These are phyloP conservation scores for Didymella segeticola DNA, from an alignment of 2,329 filamentous ascomycete species.

Conservation along the genomic window DNA sequence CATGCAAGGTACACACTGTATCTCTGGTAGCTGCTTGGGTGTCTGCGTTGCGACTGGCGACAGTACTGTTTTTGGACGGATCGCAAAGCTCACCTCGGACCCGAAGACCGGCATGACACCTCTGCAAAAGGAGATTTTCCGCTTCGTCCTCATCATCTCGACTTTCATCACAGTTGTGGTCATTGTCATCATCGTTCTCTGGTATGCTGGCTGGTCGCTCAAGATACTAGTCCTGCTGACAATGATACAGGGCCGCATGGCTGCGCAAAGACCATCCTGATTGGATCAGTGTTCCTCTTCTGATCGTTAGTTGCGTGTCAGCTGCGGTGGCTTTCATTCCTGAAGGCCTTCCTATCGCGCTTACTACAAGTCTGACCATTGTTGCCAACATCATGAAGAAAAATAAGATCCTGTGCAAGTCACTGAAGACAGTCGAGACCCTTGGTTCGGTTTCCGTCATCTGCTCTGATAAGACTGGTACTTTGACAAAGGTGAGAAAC, in stretches of 20 bases:
- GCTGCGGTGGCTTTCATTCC: conserved; percentile 72
- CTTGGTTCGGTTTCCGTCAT: conserved; percentile 75
- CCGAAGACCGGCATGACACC: conserved; percentile 72
- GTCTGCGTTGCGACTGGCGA: conserved; percentile 76
- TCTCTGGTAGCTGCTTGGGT: conserved; percentile 70
- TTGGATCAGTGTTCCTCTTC: conserved; percentile 74
- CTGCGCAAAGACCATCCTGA: conserved; percentile 69
- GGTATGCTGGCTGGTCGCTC: conserved; percentile 51
- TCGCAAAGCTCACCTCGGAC: conserved; percentile 74
- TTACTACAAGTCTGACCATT: conserved; percentile 71
- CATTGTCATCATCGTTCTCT: conserved; percentile 68
- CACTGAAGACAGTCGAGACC: conserved; percentile 78
- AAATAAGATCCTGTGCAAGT: conserved; percentile 81
- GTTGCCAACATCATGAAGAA: conserved; percentile 78
- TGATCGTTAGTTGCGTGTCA: conserved; percentile 76
- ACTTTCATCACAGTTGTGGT: conserved; percentile 72
- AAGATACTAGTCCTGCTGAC: conserved; percentile 4
- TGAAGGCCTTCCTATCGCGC: conserved; percentile 56
- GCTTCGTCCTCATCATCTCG: conserved; percentile 75
- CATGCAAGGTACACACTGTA: conserved; percentile 80
- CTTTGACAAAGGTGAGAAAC: conserved; percentile 61
- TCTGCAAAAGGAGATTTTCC: conserved; percentile 74
- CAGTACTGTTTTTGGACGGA: conserved; percentile 75
- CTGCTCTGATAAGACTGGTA: conserved; percentile 80
- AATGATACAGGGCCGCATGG: conserved; percentile 66